Base-by-base conservation (phyloP, 257 asterid genomes). In the Misopates orontium region DNA sequence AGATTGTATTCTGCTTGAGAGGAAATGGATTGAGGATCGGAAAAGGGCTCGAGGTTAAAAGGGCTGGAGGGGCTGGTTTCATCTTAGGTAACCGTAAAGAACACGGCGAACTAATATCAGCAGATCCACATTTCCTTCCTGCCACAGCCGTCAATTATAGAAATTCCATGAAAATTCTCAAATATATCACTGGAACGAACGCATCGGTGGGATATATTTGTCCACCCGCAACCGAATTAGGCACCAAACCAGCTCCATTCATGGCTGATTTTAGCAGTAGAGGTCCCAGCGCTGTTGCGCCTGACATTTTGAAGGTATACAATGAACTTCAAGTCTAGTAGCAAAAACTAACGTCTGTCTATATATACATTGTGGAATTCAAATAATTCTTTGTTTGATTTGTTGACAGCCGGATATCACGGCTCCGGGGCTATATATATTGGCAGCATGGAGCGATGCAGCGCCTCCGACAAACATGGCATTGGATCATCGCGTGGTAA, bases 391-490 rank as follows among this genome's bases (percentile, higher is more conserved):
- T 14, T 39, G 10, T 36, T 5, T 3, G 21, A 10, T 11, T 22
- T 60, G 51, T 36, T 59, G 10, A 58, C 83, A 93, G 97, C 99
- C 99, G 2, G 99, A 93, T 68, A 84, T 93, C 58, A 90, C 97
- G 12, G 99, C 86, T 10, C 99, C 99, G 4, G 96, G 99, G 69
- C 72, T 93, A 42, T 83, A 86, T 56, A 82, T 93, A 75, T 71
- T 93, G 77, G 99, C 99, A 40, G 99, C 99, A n/a, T 93, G 99
- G 99, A 93, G 95, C 60, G 95, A 73, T 65, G 90, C 77, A 50
- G 77, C 96, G 21, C 80, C 97, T 18, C 99, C 99, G 0, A 77
- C 99, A 9, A 84, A 82, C 76, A 1, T 76, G 67, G 84, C 23
- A 0, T 57, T 13, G 4, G 99, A 93, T 68, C 60, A 74, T 7